A percentile compares a stretch with the other conserved stretches of the same genome.
These are phyloP conservation scores for Ophiostoma angusticollis DNA, from an alignment of 2,329 filamentous ascomycete genomes.

Conservation along the genomic window DNA sequence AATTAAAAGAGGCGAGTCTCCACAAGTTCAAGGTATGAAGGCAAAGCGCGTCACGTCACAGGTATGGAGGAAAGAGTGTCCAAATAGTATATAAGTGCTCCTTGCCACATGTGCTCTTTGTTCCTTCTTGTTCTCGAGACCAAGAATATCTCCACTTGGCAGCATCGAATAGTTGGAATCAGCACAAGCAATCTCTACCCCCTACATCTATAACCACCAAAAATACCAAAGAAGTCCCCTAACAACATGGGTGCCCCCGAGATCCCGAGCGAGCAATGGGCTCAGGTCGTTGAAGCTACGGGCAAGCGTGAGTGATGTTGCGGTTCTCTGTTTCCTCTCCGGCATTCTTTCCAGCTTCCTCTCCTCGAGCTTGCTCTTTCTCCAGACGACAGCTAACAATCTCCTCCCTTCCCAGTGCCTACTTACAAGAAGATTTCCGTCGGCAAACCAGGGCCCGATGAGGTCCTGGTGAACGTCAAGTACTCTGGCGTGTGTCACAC, in stretches of 20 bases:
- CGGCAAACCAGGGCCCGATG: conserved; percentile 37
- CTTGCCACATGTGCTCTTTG: neutral
- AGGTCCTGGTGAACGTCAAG: conserved; percentile 22
- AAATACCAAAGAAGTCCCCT: neutral
- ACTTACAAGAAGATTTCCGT: conserved; percentile 65
- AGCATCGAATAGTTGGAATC: too few relatives aligned
- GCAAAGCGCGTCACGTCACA: too few relatives aligned
- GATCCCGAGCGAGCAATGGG: conserved; percentile 82
- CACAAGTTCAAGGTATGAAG: neutral
- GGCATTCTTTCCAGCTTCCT: neutral
- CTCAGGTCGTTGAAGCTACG: conserved; percentile 74
- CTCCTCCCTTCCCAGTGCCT: conserved; percentile 30
- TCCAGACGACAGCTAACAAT: too few relatives aligned
- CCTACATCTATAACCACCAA: too few relatives aligned
- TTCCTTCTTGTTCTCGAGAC: conserved; percentile 1
- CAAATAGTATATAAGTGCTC: conserved; percentile 8
- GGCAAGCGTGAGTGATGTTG: conserved; percentile 54
- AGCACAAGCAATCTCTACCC: too few relatives aligned
- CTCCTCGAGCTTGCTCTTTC: neutral
- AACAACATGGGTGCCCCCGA: too few relatives aligned
- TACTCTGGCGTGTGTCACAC: conserved; percentile 22
- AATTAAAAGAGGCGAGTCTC: too few relatives aligned
- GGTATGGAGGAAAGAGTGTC: neutral
- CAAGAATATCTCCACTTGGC: neutral
- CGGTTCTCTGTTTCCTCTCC: too few relatives aligned